phyloP scores from a whole-genome alignment of 495 filamentous ascomycete species.

The Tuber magnatum region DNA sequence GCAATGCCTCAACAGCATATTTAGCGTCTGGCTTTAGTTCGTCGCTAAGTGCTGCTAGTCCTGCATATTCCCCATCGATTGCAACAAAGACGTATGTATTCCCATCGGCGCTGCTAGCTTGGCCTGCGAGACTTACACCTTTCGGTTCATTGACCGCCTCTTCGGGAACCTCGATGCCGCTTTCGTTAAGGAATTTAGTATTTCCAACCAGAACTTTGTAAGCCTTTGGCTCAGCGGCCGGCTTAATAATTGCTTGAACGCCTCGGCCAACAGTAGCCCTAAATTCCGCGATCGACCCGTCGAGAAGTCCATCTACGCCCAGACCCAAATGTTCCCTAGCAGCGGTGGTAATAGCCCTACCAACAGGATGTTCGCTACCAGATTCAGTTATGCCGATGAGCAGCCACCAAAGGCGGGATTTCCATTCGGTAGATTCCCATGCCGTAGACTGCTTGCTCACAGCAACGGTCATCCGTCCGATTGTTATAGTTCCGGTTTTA shows the following conservation, averaged over 20 bases:
- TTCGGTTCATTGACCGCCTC: conserved; percentile 52
- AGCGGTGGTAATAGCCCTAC: conserved; percentile 67
- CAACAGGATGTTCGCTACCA: conserved; percentile 91
- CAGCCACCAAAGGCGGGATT: conserved; percentile 80
- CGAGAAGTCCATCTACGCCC: conserved; percentile 62
- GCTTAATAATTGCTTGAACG: conserved; percentile 73
- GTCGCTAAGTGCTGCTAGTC: conserved; percentile 75
- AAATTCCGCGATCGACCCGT: conserved; percentile 79
- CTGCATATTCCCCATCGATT: conserved; percentile 71
- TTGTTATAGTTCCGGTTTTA: conserved; percentile 94
- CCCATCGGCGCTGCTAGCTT: conserved; percentile 53
- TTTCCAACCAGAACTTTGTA: conserved; percentile 82
- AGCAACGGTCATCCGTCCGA: conserved; percentile 88
- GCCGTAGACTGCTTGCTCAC: conserved; percentile 56
- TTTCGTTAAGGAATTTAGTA: conserved; percentile 62
- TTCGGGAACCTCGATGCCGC: conserved; percentile 58
- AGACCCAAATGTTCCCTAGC: conserved; percentile 69
- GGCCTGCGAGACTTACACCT: conserved; percentile 29
- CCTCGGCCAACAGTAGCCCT: conserved; percentile 76
- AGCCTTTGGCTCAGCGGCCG: conserved; percentile 57
- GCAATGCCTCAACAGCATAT: conserved; percentile 75
- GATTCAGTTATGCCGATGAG: conserved; percentile 88
- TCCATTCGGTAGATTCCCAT: conserved; percentile 64
- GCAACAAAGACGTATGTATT: conserved; percentile 86
- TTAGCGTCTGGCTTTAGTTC: conserved; percentile 80